Evolutionary conservation across 805 yeast species (phyloP).

Genomic region (Myxozyma lipomycoides): DNA sequence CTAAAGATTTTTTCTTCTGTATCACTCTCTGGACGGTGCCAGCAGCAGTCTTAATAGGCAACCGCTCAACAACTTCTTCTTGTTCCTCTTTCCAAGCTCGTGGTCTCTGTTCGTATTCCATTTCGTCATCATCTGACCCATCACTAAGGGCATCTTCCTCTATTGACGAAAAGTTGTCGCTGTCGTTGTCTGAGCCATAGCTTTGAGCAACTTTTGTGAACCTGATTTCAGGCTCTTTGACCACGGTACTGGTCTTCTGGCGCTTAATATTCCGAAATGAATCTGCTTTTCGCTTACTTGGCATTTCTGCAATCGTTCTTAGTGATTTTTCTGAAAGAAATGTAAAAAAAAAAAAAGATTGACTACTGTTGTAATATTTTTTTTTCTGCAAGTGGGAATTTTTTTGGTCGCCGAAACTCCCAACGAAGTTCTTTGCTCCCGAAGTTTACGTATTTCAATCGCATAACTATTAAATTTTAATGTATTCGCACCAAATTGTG

Average conservation of each 20-base stretch:
- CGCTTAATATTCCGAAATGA: slow-evolving; percentile 1
- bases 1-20: slow-evolving; percentile 14
- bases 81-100: slow-evolving; percentile 46
- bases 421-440: too few species aligned
- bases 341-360: too few species aligned
- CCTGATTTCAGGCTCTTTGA: slow-evolving; percentile 1
- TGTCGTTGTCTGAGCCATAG: neutral
- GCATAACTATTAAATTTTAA: too few species aligned
- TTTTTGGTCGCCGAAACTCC: too few species aligned
- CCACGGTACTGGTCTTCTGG: neutral
- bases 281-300: neutral
- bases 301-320: too few species aligned
- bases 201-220: neutral
- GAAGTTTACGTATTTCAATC: too few species aligned
- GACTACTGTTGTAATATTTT: too few species aligned
- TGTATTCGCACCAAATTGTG: too few species aligned
- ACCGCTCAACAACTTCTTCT: slow-evolving; percentile 54
- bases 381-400: neutral
- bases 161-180: neutral
- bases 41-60: slow-evolving; percentile 72
- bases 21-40: slow-evolving; percentile 71
- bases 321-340: too few species aligned
- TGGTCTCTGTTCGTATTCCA: slow-evolving; percentile 72
- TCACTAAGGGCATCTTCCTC: slow-evolving; percentile 5
- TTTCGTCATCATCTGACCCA: slow-evolving; percentile 59